Base-by-base conservation (phyloP, 176 grass and related monocot genomes). In the Bolboschoenus planiculmis region DNA sequence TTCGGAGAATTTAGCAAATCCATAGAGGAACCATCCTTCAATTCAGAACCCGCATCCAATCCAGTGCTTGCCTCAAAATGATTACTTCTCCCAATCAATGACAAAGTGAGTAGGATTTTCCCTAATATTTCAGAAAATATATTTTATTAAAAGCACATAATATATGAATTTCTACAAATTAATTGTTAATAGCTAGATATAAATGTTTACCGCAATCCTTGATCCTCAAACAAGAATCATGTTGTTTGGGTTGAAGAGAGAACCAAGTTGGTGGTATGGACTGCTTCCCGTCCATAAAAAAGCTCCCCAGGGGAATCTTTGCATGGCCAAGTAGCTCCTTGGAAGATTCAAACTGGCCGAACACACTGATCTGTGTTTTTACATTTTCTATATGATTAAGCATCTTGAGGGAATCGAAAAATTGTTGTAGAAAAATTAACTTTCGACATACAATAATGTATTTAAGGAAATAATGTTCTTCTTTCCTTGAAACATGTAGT, bases 221-320 rank as follows among this genome's bases (percentile, higher is more conserved):
- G 15, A 40, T 24, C 16, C 54, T 71, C 3, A 55, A 35, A 30
- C 84, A 60, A 78, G 42, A 23, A 64, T 27, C 79, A 24, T 53
- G 79, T 46, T 87, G 81, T 53, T 84, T 84, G 54, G 88, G 85
- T 64, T 85, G 90, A 78, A 97, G 90, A 46, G 90, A 81, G 81
- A 94, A 88, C 90, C 95, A 97, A 36, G 90, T 88, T 31, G 90
- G 88, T 74, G 85, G 90, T 16, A 90, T 34, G 10, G 93, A 87
- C 4, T 81, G 78, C 88, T 81, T 82, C 35, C 81, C 83, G 2
- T 68, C 58, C 46, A 40, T 42, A 0, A 40, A 18, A 73, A 79
- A 2, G 11, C 60, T 64, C 78, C 85, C 53, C 53, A 94, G 33
- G 53, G 81, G 84, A 63, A 97, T 47, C 53, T 70, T 77, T n/a